Evolutionary conservation across 441 rosid genomes (phyloP), one percentile per base, ranked within the genome.

Genomic region (Pelargonium fulgidum): DNA sequence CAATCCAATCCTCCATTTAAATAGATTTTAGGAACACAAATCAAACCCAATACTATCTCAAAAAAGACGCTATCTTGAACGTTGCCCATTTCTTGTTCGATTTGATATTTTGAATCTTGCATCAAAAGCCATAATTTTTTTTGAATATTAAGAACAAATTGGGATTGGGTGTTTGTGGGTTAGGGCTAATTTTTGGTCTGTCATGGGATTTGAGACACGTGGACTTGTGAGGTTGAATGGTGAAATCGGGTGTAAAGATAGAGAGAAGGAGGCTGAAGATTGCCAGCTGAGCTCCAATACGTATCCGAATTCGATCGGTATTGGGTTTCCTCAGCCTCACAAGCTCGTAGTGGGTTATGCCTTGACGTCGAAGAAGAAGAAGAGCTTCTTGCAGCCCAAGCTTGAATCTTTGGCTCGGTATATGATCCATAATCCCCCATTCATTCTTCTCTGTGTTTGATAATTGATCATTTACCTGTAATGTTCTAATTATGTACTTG

Each of bases 351-450:
- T 90, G 12, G 98, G 98, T 17, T 89, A 92, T 71, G 98, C 98
- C 74, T 84, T 92, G 74, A 92, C 96, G 61, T 75, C 86, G 3
- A 92, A 92, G 90, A 92, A 92, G 86, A 90, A 78, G 79, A 87
- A 84, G 80, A 87, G 98, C 79, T 92, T 92, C 77, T 81, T 92
- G 87, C 92, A 89, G 75, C 98, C 98, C 65, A 85, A 87, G 75
- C 85, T 92, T 73, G 93, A 87, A 80, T 66, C 73, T 50, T 78
- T 92, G 45, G 98, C 98, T 70, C 77, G 96, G 98, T 92, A 77
- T n/a, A 44, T 44, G 14, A 4, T 7, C 29, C 66, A 64, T 48
- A 67, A 58, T 56, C 44, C 33, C 14, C 26, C 39, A 47, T 39
- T 1, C 9, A 1, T 39, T 39, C 42, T 1, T 6, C 0, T 39